These are phyloP conservation scores for Trichoderma pleuroti DNA, from an alignment of 2,329 filamentous ascomycete genomes.

Conservation along the genomic window DNA sequence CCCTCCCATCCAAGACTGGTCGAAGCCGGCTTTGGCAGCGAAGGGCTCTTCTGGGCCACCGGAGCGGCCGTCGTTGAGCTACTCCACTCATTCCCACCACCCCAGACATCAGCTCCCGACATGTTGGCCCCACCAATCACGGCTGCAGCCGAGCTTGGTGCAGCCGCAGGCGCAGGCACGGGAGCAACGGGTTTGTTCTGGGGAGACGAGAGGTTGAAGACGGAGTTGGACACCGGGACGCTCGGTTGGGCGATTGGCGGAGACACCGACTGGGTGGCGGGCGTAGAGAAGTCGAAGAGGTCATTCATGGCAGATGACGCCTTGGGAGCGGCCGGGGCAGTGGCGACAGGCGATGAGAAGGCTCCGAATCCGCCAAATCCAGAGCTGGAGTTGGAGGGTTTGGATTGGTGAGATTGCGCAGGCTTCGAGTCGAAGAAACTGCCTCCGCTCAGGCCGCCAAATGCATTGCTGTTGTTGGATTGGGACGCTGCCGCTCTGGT, in stretches of 20 bases:
- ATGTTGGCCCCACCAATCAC: constrained; percentile 40
- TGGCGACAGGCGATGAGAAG: constrained; percentile 48
- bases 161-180: constrained; percentile 30
- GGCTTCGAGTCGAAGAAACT: constrained; percentile 78
- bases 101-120: constrained; percentile 72
- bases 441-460: constrained; percentile 62
- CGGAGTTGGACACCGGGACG: constrained; percentile 53
- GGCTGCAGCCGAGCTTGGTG: constrained; percentile 33
- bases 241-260: constrained; percentile 39
- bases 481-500: constrained; percentile 31
- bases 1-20: constrained; percentile 63
- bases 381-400: constrained; percentile 55
- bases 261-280: constrained; percentile 45
- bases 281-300: constrained; percentile 71
- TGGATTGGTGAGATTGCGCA: constrained; percentile 54
- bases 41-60: constrained; percentile 60
- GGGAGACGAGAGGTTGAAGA: constrained; percentile 73
- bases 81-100: constrained; percentile 77
- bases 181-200: constrained; percentile 45
- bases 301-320: constrained; percentile 65
- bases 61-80: constrained; percentile 38
- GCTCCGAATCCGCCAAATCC: constrained; percentile 66
- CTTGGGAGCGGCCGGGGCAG: constrained; percentile 33
- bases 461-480: constrained; percentile 39
- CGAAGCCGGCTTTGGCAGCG: constrained; percentile 42